A percentile compares a stretch with the other conserved stretches of the same genome.
These are phyloP conservation scores for Candida endomychidarum DNA, from an alignment of 805 yeast species.

Conservation along the genomic window DNA sequence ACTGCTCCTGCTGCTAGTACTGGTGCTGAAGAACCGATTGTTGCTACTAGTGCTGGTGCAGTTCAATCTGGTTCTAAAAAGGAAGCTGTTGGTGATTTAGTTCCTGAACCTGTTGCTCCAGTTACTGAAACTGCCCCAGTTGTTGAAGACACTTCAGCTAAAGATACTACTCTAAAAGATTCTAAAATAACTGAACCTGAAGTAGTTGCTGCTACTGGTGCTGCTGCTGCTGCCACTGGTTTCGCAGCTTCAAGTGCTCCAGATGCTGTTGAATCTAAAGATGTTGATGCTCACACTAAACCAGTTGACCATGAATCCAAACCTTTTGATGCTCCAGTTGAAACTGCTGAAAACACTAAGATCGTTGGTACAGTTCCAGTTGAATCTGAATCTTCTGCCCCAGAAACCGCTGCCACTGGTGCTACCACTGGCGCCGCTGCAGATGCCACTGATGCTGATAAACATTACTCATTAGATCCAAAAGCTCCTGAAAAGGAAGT, in stretches of 20 bases:
- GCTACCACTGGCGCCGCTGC: not conserved
- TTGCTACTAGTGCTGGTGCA: constrained; percentile 1
- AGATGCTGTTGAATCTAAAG: constrained; percentile 7
- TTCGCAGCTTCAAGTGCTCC: constrained; percentile 1
- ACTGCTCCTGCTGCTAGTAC: constrained; percentile 12
- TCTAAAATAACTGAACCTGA: constrained; percentile 4
- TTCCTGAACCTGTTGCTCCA: constrained; percentile 3
- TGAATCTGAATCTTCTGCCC: not conserved
- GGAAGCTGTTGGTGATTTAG: constrained; percentile 3
- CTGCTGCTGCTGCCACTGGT: constrained; percentile 2
- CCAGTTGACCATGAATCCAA: no score
- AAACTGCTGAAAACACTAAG: no score
- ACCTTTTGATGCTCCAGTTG: no score
- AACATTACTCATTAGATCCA: constrained; percentile 23
- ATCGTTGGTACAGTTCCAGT: constrained; percentile 2
- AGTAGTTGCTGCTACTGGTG: constrained; percentile 17
- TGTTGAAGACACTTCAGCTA: constrained; percentile 1
- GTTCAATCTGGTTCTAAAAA: constrained; percentile 1
- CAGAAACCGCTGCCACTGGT: not conserved
- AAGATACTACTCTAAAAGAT: constrained; percentile 10
- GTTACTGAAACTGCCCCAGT: constrained; percentile 11
- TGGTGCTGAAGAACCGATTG: constrained; percentile 9
- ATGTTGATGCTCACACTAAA: not conserved
- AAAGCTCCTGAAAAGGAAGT: constrained; percentile 19
- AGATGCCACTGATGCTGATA: constrained; percentile 1